Base-by-base conservation (phyloP, 257 asterid species). In the Gardenia jasminoides region DNA sequence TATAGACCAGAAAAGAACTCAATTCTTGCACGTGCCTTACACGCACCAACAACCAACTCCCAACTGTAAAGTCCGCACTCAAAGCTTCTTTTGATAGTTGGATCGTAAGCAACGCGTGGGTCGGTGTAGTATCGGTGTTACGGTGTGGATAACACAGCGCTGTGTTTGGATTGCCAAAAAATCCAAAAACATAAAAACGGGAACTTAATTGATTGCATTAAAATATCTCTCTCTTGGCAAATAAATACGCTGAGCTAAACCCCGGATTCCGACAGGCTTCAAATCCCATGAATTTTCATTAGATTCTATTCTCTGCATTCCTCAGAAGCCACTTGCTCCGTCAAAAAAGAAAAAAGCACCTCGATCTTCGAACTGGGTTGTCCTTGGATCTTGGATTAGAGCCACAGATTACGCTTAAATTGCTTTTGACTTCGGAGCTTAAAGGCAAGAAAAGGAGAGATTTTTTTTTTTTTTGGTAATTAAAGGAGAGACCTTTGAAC, bases 31-130 rank as follows among this genome's bases (percentile, higher is more conserved):
- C 88, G 90, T 89, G 90, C 48, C 65, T 17, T 75, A 78, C 84
- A 85, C 93, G 88, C 91, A 86, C 94, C 86, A 82, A 36, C 82
- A 83, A 73, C 82, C 85, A 77, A 44, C 86, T 44, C 76, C 86
- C 90, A 82, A 83, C 89, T 83, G 86, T 80, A 81, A 83, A 83
- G 83, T 44, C 59, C 87, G 89, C 93, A 89, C 97, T 84, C 90
- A 85, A 75, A 78, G 64, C 70, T 72, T 67, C 78, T 75, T 41
- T 74, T 68, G 84, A 89, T 88, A 83, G 89, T 65, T 88, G 87
- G 56, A 78, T 88, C 68, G n/a, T n/a, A n/a, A 59, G 11, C n/a
- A 47, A 75, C 85, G 88, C 88, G 79, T 88, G 80, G 84, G 84
- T 77, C 84, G 84, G 87, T 20, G 71, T 30, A 11, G 71, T 30